Evolutionary conservation across 345 rosid genomes (phyloP), one percentile per base, ranked within the genome.

Genomic region (Viola odorata): DNA sequence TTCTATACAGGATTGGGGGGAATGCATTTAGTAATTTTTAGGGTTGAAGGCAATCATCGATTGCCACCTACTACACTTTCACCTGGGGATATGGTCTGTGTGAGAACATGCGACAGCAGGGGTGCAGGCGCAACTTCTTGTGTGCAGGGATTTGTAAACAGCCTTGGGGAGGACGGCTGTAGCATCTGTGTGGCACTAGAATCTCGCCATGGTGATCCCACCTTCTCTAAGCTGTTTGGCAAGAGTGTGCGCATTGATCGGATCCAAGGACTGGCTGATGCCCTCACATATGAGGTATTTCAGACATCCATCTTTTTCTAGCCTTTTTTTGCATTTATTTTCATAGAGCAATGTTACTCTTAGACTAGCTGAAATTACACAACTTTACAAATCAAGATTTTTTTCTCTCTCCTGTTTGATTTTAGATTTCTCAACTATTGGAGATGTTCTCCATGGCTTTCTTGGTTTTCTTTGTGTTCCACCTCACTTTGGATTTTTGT

Each of bases 71-170:
- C 94, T 4, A 85, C 85, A 36, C 91, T 89, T 67, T 89, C 98
- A 52, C 98, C 98, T 53, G 98, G 98, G 63, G 96, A 92, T 67
- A 92, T 89, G 98, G 96, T 92, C 58, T 92, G 96, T 64, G 94
- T 92, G 62, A 82, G 98, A 76, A 73, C 76, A 50, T 92, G 91
- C 32, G 88, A 92, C 69, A 82, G 86, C 60, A 84, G 84, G 75
- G 98, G 96, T 63, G 96, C 98, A 7, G 89, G 85, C 66, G 88
- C 96, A 39, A 84, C 94, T 36, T 78, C 96, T 37, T 85, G 89
- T 78, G 64, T 88, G 73, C 96, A 92, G 73, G 98, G 96, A 37
- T 92, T 92, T 70, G 91, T 92, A 72, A 80, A 92, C 73, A 82
- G 80, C 80, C 91, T 92, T 53, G 98, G 96, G 52, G 91, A 87